These are phyloP conservation scores for Apiospora kogelbergensis DNA, from an alignment of 2,329 filamentous ascomycete species.

Conservation along the genomic window DNA sequence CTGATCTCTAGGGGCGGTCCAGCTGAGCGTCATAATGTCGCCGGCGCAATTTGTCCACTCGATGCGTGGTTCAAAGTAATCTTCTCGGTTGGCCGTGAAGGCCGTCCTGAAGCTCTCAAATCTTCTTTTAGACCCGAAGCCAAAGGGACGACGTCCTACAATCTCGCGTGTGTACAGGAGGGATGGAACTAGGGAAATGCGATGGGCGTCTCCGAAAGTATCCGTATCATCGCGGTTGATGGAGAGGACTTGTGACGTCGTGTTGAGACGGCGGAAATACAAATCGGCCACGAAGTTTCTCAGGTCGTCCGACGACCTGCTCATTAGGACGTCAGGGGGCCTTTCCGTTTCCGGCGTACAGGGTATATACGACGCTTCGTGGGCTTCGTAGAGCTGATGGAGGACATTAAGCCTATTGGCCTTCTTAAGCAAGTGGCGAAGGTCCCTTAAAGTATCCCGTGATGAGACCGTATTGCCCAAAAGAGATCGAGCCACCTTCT, in stretches of 20 bases:
- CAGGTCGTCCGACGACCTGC: slow-evolving; percentile 33
- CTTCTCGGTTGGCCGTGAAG: slow-evolving; percentile 47
- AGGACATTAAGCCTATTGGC: slow-evolving; percentile 13
- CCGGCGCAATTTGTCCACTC: slow-evolving; percentile 64
- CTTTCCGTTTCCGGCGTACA: slow-evolving; percentile 17
- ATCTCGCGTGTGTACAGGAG: slow-evolving; percentile 51
- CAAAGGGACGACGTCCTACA: slow-evolving; percentile 43
- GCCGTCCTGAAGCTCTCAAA: slow-evolving; percentile 47
- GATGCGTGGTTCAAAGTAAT: slow-evolving; percentile 47
- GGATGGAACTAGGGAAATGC: slow-evolving; percentile 33
- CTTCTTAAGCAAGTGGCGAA: slow-evolving; percentile 30
- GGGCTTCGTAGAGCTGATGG: slow-evolving; percentile 18
- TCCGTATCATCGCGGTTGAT: slow-evolving; percentile 32
- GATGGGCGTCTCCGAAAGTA: slow-evolving; percentile 27
- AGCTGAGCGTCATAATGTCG: slow-evolving; percentile 58
- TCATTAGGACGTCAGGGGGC: slow-evolving; percentile 21
- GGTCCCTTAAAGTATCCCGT: slow-evolving; percentile 20
- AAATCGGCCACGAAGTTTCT: slow-evolving; percentile 39
- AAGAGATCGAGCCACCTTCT: slow-evolving; percentile 22
- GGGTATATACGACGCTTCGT: slow-evolving; percentile 20
- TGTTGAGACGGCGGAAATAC: slow-evolving; percentile 20
- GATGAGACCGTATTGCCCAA: slow-evolving; percentile 19
- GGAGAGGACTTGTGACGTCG: slow-evolving; percentile 24
- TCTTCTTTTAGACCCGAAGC: slow-evolving; percentile 33
- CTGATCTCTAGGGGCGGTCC: slow-evolving; percentile 48